Base-by-base conservation (phyloP, 768 basidiomycete species). In the Leccinum longicurvipes region DNA sequence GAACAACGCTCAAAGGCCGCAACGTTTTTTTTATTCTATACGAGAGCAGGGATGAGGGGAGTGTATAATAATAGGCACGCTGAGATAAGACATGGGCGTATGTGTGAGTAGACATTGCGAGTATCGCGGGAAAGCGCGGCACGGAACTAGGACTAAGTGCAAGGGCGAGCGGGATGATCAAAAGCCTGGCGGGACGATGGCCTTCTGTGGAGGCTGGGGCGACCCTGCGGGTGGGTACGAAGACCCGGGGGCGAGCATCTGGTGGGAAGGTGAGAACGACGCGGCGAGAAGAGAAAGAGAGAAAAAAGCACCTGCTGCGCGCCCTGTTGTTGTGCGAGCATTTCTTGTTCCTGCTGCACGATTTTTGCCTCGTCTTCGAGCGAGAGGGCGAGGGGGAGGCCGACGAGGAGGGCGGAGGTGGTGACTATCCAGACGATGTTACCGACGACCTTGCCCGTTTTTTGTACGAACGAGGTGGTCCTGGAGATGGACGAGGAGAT, bases 281-380 rank as follows among this genome's bases (percentile, higher is more conserved):
- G 34, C 8, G 39, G 49, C 32, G 47, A 1, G 34, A 15, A 17
- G 15, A 25, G 32, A 34, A 21, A 44, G 15, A 28, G 3, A 49
- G n/a, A 47, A 48, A 61, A 60, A 79, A 79, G 56, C 55, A 91
- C 93, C 83, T 91, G 89, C 72, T 93, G 91, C 12, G 87, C 88
- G 44, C 94, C 94, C 72, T 92, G 89, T 70, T 94, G 92, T 71
- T 96, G 94, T 51, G 91, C 91, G 59, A 91, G 76, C 82, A 92
- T 83, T 74, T 98, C 94, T 74, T 90, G 87, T 74, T 98, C 97
- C 74, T 98, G 94, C 47, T 87, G 86, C 11, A 93, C 87, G 55
- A 96, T 82, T 74, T 94, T 93, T 52, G 91, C 89, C 77, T 99
- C 97, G 74, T 97, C 96, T 74, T 99, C 97, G 64, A 98, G 79